Conservation (phyloP, 2,329 filamentous ascomycete genomes). For the Xylogone sp. region DNA sequence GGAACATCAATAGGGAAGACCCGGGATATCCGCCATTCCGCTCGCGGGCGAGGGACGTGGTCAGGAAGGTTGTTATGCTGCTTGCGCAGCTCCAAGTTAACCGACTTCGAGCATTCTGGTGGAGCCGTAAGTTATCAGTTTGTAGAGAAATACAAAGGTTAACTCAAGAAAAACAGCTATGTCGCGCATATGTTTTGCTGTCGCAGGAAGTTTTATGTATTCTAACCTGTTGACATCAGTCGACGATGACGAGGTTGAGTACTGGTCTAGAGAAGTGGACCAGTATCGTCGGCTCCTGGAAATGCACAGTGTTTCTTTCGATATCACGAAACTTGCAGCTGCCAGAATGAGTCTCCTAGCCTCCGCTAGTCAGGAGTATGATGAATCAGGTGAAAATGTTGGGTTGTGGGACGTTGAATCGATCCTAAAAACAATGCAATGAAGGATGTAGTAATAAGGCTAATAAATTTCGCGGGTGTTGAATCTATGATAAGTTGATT, state of each 20-base stretch:
- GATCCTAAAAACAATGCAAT: neutral
- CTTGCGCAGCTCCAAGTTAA: constrained; percentile 19
- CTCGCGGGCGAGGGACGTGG: constrained; percentile 9
- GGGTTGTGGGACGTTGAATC: neutral
- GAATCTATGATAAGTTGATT: too few species aligned
- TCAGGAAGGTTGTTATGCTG: constrained; percentile 14
- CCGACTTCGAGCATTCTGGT: constrained; percentile 20
- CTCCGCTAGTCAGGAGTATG: neutral
- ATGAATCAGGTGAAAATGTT: neutral
- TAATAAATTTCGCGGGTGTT: too few species aligned
- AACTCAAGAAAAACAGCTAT: constrained; percentile 9
- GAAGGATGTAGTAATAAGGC: neutral
- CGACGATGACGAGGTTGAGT: constrained; percentile 17
- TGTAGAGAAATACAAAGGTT: constrained; percentile 2
- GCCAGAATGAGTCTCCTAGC: constrained; percentile 19
- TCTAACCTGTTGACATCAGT: constrained; percentile 20
- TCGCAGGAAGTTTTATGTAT: constrained; percentile 21
- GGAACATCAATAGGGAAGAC: constrained; percentile 13
- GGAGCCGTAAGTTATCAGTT: constrained; percentile 17
- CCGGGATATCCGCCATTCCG: constrained; percentile 11
- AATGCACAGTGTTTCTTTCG: constrained; percentile 12
- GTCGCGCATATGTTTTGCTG: constrained; percentile 18
- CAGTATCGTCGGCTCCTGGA: constrained; percentile 18
- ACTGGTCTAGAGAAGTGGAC: constrained; percentile 19
- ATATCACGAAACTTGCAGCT: constrained; percentile 19